Evolutionary conservation across 2,329 filamentous ascomycete genomes (phyloP), one percentile per base, ranked within the genome.

Genomic region (Neonectria hederae): DNA sequence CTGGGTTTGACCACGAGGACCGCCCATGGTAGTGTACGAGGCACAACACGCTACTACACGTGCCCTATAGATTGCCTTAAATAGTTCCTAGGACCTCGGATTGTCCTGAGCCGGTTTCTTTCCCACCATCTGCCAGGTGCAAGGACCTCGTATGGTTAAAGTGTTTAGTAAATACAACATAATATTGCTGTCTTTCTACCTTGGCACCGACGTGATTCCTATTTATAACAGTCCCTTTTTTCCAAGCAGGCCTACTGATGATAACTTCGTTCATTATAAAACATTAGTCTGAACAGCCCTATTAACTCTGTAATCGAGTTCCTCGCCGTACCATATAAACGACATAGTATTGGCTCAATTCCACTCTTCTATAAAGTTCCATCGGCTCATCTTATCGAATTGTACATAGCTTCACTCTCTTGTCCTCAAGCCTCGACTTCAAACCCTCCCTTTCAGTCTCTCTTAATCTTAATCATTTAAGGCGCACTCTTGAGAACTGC

Each of bases 401-500:
- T 14, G 6, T 38, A 38, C 35, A 32, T 11, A 38, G 4, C n/a
- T n/a, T n/a, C 5, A 3, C 5, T 5, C 32, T 14, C n/a, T 17
- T 17, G 2, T 17, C 32, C 17, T 38, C 35, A 17, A 17, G 5
- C 32, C 3, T 17, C 17, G 35, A n/a, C 6, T 38, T n/a, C 5
- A 17, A n/a, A 38, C 14, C 6, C 2, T 38, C 35, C 9, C 32
- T 17, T 13, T 0, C 13, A 14, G 14, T 38, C 30, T 32, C 30
- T 4, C 11, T 13, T 17, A 5, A n/a, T 38, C 35, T n/a, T 13
- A n/a, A 5, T 17, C 14, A 17, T 26, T 32, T 42, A 54, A 10
- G 51, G 46, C 42, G 63, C 53, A 21, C 48, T 70, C 73, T 78
- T 76, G 55, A 79, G 68, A 65, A 73, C 74, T 32, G 78, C 76